Evolutionary conservation across 352 stramenopile species (phyloP).

Genomic region (Globisporangium barbulae): DNA sequence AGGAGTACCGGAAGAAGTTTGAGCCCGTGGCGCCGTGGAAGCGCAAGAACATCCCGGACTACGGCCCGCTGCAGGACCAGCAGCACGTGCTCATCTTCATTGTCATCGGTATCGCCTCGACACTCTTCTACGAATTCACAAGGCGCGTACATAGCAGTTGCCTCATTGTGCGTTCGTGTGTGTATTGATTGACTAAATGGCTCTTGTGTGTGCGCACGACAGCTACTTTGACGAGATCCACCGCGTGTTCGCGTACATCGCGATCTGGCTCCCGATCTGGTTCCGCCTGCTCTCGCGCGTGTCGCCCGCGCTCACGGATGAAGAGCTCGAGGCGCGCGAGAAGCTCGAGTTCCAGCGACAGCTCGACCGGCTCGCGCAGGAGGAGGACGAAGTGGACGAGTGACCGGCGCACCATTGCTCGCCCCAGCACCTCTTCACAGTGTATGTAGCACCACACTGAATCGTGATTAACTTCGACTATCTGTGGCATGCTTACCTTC

Average conservation of each 20-base stretch:
- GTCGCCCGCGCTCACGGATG: conserved; percentile 55
- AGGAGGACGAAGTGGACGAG: conserved; percentile 38
- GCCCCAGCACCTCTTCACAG: too few species aligned
- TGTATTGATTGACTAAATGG: background rate
- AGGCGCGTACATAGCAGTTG: conserved; percentile 24
- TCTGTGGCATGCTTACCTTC: background rate
- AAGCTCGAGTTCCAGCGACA: conserved; percentile 44
- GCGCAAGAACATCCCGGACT: conserved; percentile 74
- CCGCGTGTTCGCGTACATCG: conserved; percentile 67
- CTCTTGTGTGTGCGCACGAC: background rate
- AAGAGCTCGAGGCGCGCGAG: conserved; percentile 52
- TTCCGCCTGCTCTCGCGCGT: conserved; percentile 69
- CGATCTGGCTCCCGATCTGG: conserved; percentile 83
- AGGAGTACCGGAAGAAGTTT: conserved; percentile 57
- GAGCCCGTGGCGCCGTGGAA: conserved; percentile 84
- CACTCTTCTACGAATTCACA: conserved; percentile 67
- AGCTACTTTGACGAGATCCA: conserved; percentile 75
- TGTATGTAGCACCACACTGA: background rate
- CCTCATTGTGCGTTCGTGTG: background rate
- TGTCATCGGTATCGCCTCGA: conserved; percentile 58
- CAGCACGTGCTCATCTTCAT: conserved; percentile 69
- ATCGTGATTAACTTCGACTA: background rate
- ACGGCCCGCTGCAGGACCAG: conserved; percentile 57
- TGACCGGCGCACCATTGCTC: background rate
- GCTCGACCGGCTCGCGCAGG: conserved; percentile 39